phyloP scores from a whole-genome alignment of 352 stramenopile genomes.

The Pythium oligandrum region DNA sequence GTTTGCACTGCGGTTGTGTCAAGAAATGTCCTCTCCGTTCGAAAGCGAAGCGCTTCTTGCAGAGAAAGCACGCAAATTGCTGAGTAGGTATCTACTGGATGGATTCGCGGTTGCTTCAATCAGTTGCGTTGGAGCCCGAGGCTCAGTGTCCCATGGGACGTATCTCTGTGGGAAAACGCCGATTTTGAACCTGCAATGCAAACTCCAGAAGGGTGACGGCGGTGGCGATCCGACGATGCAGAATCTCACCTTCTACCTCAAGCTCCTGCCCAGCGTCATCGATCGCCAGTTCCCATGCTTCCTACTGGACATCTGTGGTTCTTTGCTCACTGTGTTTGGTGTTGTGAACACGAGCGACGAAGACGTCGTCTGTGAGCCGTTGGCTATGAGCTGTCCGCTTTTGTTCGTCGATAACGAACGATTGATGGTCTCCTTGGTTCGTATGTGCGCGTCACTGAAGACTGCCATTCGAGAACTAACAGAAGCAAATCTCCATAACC shows the following conservation, averaged over 20 bases:
- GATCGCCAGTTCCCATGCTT: slow-evolving; percentile 21
- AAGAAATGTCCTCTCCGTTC: slow-evolving; percentile 6
- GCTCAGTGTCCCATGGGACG: slow-evolving; percentile 19
- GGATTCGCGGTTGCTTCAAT: slow-evolving; percentile 8
- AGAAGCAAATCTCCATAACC: slow-evolving; percentile 7
- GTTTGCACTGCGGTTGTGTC: too few species aligned
- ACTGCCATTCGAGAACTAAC: slow-evolving; percentile 13
- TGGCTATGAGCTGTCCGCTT: slow-evolving; percentile 19
- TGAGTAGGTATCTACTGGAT: slow-evolving; percentile 12
- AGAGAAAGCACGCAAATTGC: slow-evolving; percentile 14
- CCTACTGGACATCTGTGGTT: slow-evolving; percentile 21
- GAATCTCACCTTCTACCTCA: slow-evolving; percentile 21
- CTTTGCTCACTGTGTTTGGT: slow-evolving; percentile 19
- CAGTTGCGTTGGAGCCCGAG: slow-evolving; percentile 3
- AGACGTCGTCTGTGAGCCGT: slow-evolving; percentile 20
- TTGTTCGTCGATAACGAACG: slow-evolving; percentile 9
- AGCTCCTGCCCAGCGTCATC: slow-evolving; percentile 15
- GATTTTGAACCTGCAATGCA: slow-evolving; percentile 18
- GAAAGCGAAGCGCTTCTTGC: slow-evolving; percentile 13
- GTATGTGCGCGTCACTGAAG: slow-evolving; percentile 19
- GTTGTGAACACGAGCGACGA: slow-evolving; percentile 18
- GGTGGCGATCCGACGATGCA: slow-evolving; percentile 19
- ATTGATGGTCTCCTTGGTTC: slow-evolving; percentile 4
- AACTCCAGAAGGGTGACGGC: slow-evolving; percentile 18
- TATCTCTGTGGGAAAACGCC: slow-evolving; percentile 12